Percentiles rank a stretch among this genome's conserved stretches.
These are phyloP conservation scores for Lactarius psammicola DNA, from an alignment of 768 basidiomycete genomes.

Conservation along the genomic window DNA sequence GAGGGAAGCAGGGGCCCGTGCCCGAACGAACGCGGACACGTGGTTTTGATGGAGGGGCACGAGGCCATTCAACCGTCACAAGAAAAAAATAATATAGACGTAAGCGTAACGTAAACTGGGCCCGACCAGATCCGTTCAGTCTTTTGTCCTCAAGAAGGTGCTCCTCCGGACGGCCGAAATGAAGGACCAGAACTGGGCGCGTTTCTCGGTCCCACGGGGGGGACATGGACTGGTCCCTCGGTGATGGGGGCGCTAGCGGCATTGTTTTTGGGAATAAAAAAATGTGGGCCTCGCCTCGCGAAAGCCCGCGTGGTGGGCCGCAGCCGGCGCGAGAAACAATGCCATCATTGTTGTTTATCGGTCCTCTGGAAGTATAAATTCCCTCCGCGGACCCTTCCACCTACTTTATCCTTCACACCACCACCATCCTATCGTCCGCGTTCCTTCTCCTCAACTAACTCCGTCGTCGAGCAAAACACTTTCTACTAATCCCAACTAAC, in stretches of 20 bases:
- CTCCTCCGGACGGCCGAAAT: not conserved
- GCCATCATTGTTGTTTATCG: slow-evolving; percentile 10
- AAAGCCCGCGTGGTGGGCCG: slow-evolving; percentile 17
- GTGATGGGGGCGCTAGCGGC: not conserved
- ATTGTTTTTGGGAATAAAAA: not conserved
- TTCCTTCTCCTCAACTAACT: not conserved
- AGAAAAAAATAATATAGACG: not conserved
- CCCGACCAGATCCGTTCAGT: not conserved
- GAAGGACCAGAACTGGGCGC: not conserved
- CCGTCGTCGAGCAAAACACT: not conserved
- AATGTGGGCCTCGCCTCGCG: slow-evolving; percentile 6
- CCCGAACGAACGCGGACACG: slow-evolving; percentile 16
- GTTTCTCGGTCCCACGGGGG: not conserved
- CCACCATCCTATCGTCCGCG: not conserved
- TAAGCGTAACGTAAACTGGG: not conserved
- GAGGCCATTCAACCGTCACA: slow-evolving; percentile 17
- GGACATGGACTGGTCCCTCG: not conserved
- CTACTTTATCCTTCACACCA: not conserved
- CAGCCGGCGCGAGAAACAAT: slow-evolving; percentile 15
- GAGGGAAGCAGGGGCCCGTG: not conserved
- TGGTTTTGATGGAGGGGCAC: slow-evolving; percentile 23
- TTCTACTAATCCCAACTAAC: not conserved
- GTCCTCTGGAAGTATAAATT: slow-evolving; percentile 17
- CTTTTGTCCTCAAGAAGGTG: slow-evolving; percentile 2
- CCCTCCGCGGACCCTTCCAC: slow-evolving; percentile 5